Evolutionary conservation across 1,139 yeast genomes (phyloP), one percentile per base, ranked within the genome.

Genomic region (Geotrichum klebahnii): DNA sequence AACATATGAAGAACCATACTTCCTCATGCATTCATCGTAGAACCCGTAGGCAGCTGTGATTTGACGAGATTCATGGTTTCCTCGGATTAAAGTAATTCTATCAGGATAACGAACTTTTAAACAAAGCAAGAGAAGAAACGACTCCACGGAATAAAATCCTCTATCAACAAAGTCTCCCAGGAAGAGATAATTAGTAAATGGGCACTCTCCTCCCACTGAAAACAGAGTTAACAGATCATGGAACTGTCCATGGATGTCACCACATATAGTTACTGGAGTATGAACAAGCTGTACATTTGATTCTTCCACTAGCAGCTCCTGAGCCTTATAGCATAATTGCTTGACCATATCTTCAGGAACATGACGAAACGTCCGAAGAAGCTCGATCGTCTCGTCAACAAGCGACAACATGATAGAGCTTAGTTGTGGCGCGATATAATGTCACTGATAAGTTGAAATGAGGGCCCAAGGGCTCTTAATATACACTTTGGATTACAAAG

Each of bases 41-140:
- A 92, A 92, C 10, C 98, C 98, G 66, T 92, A 92, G 23, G 92
- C 96, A 60, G 90, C 94, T n/a, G 98, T 92, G 63, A 92, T 92
- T 67, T 92, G 97, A 59, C 98, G 78, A 31, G 95, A 84, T 68
- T 92, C 98, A 69, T 92, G 98, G 68, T 92, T 92, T 29, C 98
- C 98, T 64, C 98, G 79, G 52, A 92, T 84, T 56, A 92, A 78
- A 16, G 96, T 88, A 61, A 92, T 85, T 67, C 97, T 76, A 67
- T 88, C 95, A n/a, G 98, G 98, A 66, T 84, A 92, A 63, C 97
- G 76, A 36, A 88, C 87, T 69, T 92, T 92, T 75, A 88, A 75
- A 38, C 94, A 82, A 52, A 92, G 74, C 50, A 83, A 65, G 41
- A 82, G 73, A 53, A 90, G 68, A 58, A 92, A 82, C 48, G 95